phyloP scores from a whole-genome alignment of 2,329 filamentous ascomycete species.

The Ophiostoma sp. region DNA sequence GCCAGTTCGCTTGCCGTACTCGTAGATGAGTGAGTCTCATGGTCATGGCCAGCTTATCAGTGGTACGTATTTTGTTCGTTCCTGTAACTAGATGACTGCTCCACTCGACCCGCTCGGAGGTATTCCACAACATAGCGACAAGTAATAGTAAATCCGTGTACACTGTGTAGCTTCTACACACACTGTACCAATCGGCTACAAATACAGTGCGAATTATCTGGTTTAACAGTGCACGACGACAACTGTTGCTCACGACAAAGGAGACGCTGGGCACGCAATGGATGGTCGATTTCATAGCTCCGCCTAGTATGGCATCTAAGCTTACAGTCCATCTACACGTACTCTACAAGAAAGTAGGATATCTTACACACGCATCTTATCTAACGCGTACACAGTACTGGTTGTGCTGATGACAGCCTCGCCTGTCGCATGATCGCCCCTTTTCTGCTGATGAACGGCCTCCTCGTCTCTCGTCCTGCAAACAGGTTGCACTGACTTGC shows the following conservation, averaged over 20 bases:
- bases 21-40: not conserved
- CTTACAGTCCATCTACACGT: not conserved
- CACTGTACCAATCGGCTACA: not conserved
- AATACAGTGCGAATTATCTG: not conserved
- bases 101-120: not conserved
- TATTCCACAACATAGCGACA: not conserved
- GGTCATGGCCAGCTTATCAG: conserved; percentile 6
- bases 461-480: no score
- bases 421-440: no score
- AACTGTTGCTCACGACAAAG: not conserved
- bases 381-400: no score
- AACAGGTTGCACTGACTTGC: no score
- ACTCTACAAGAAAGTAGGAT: not conserved
- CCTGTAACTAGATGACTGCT: not conserved
- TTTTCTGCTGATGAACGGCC: no score
- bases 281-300: not conserved
- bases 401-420: no score
- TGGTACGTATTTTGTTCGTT: not conserved
- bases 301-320: not conserved
- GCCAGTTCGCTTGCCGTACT: no score
- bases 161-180: not conserved
- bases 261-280: conserved; percentile 5
- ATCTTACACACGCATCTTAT: no score
- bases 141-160: not conserved
- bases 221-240: not conserved